Base-by-base conservation (phyloP, 345 rosid genomes). In the Salix koriyanagi region DNA sequence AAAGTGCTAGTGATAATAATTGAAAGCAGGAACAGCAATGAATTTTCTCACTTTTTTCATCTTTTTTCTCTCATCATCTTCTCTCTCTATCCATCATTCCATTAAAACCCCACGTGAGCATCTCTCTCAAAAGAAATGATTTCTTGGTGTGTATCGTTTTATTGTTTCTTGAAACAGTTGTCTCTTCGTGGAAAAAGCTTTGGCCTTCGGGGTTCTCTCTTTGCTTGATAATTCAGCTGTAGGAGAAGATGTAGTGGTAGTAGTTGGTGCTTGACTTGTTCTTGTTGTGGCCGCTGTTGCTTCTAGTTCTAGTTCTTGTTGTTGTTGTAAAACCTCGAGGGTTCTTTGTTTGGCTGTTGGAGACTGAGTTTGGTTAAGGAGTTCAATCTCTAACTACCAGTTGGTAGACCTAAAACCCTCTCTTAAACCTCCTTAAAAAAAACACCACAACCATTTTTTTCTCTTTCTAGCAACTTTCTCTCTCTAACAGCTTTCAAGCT, bases 371-470 rank as follows among this genome's bases (percentile, higher is more conserved):
- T 91, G 90, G 94, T 92, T 87, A 79, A 86, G 84, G 88, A 83
- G 88, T 84, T 88, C 89, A 83, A 88, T 93, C 92, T 81, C 84
- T 89, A 83, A 91, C 90, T 32, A 95, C 93, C 92, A 93, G 99
- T 91, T 89, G 98, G 99, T 92, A 75, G 94, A 94, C 91, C 98
- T 95, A 91, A 93, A 91, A 83, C 85, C 87, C 80, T 82, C 80
- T 39, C 79, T 83, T 86, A 85, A 90, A 88, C 84, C 84, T 79
- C 85, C 37, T 77, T 16, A 2, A 81, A 23, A 73, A 60, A 66
- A 75, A 61, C 30, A 65, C 72, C 72, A 73, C 70, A 46, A 12
- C 65, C 68, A 41, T 36, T 30, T 69, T 65, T 25, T 36, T 72
- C 37, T 72, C 76, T 76, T 62, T 68, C 54, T 68, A 79, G 48